phyloP scores from a whole-genome alignment of 2,329 filamentous ascomycete genomes.

The Eutypella sp. region DNA sequence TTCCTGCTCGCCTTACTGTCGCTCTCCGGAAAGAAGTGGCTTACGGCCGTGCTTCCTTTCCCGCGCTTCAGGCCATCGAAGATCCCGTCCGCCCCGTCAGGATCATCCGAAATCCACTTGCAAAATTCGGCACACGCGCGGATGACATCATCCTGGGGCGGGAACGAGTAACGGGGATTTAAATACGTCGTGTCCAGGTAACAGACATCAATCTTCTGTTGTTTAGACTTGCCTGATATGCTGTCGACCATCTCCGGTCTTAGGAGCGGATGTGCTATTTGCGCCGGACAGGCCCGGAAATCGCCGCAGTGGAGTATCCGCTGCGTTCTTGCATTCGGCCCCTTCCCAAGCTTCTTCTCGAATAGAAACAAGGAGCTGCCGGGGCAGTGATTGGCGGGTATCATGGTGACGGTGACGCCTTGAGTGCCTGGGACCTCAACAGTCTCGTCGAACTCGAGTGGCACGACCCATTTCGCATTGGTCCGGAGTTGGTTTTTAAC shows the following conservation, averaged over 20 bases:
- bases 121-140: slow-evolving; percentile 83
- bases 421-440: slow-evolving; percentile 76
- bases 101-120: slow-evolving; percentile 66
- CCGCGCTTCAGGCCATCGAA: slow-evolving; percentile 42
- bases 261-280: slow-evolving; percentile 76
- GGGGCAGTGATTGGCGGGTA: slow-evolving; percentile 93
- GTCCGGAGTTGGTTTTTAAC: slow-evolving; percentile 83
- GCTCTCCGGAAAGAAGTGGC: slow-evolving; percentile 46
- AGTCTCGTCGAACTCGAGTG: slow-evolving; percentile 77
- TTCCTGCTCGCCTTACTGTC: slow-evolving; percentile 17
- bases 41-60: slow-evolving; percentile 40
- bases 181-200: slow-evolving; percentile 98
- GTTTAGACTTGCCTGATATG: slow-evolving; percentile 63
- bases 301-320: slow-evolving; percentile 93
- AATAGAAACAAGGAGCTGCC: slow-evolving; percentile 93
- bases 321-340: slow-evolving; percentile 57
- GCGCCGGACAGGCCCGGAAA: slow-evolving; percentile 83
- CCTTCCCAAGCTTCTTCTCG: slow-evolving; percentile 66
- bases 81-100: slow-evolving; percentile 41
- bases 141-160: slow-evolving; percentile 82
- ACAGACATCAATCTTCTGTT: slow-evolving; percentile 90
- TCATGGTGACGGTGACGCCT: slow-evolving; percentile 87
- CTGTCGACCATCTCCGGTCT: slow-evolving; percentile 68
- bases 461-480: slow-evolving; percentile 77
- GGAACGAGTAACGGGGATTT: slow-evolving; percentile 92